A percentile compares a stretch with the other conserved stretches of the same genome.
phyloP scores from a whole-genome alignment of 192 early-diverging fungal genomes.

The Backusella psychrophila region DNA sequence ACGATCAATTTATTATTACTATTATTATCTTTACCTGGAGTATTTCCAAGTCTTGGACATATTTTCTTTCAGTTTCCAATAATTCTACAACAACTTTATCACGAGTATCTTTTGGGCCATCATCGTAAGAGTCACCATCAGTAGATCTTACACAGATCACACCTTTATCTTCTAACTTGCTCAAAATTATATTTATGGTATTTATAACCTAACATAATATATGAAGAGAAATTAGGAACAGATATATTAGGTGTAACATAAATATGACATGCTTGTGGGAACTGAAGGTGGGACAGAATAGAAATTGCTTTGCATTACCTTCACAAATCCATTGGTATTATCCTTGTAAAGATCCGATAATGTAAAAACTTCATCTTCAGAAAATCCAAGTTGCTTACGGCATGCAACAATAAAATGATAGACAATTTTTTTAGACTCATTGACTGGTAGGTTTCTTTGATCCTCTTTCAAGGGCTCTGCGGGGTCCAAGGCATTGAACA shows the following conservation, averaged over 20 bases:
- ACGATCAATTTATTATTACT: background rate
- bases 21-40: constrained; percentile 48
- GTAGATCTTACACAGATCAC: constrained; percentile 37
- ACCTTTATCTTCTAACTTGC: constrained; percentile 71
- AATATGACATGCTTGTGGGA: background rate
- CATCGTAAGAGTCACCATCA: constrained; percentile 43
- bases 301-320: constrained; percentile 51
- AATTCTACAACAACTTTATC: constrained; percentile 86
- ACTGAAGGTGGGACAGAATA: background rate
- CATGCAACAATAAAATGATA: constrained; percentile 90
- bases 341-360: constrained; percentile 89
- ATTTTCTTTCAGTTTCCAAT: constrained; percentile 91
- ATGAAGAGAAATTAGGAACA: constrained; percentile 21
- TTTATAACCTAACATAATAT: constrained; percentile 67
- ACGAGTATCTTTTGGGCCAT: constrained; percentile 82
- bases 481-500: constrained; percentile 72
- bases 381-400: constrained; percentile 70
- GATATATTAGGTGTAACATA: constrained; percentile 1
- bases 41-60: constrained; percentile 85
- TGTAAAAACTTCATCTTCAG: constrained; percentile 77
- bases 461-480: constrained; percentile 57
- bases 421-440: constrained; percentile 80
- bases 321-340: constrained; percentile 96
- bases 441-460: constrained; percentile 51
- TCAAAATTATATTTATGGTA: constrained; percentile 74